Conservation (phyloP, 2,329 filamentous ascomycete species). For the Fusarium poae region DNA sequence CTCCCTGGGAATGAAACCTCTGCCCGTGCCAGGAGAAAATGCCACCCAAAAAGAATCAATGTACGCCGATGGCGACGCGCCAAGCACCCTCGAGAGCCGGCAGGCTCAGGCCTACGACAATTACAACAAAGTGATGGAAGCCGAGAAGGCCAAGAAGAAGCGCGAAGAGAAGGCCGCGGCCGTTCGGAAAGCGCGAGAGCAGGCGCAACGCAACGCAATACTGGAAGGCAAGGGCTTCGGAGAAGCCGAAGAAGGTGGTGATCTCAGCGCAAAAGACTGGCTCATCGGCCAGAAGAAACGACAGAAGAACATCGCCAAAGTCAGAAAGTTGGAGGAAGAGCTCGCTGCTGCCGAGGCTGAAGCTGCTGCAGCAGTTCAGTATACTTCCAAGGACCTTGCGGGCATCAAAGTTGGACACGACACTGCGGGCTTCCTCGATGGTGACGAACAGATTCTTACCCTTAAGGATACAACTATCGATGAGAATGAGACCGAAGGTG, state of each 20-base stretch:
- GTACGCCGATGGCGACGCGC: conserved; percentile 72
- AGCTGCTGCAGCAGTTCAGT: conserved; percentile 73
- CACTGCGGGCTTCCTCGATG: conserved; percentile 81
- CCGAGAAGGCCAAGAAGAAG: conserved; percentile 80
- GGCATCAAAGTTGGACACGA: conserved; percentile 95
- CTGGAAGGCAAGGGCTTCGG: conserved; percentile 88
- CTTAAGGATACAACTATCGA: conserved; percentile 93
- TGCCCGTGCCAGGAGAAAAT: conserved; percentile 79
- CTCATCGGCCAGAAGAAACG: conserved; percentile 90
- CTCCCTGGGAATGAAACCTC: conserved; percentile 88
- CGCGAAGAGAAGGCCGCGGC: conserved; percentile 85
- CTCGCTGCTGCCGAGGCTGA: conserved; percentile 79
- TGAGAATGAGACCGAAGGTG: conserved; percentile 85
- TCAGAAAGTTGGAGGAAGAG: conserved; percentile 79
- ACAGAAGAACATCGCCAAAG: conserved; percentile 89
- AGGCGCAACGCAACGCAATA: conserved; percentile 79
- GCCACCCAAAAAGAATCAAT: conserved; percentile 60
- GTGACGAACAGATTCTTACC: conserved; percentile 89
- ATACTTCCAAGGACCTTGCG: conserved; percentile 86
- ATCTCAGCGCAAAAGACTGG: conserved; percentile 87
- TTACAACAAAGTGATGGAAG: conserved; percentile 73
- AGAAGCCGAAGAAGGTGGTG: conserved; percentile 75
- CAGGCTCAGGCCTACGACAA: conserved; percentile 81
- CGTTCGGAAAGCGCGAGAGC: conserved; percentile 88
- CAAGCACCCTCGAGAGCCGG: conserved; percentile 86